Conservation (phyloP, 257 asterid genomes). For the Fraxinus cuspidata region DNA sequence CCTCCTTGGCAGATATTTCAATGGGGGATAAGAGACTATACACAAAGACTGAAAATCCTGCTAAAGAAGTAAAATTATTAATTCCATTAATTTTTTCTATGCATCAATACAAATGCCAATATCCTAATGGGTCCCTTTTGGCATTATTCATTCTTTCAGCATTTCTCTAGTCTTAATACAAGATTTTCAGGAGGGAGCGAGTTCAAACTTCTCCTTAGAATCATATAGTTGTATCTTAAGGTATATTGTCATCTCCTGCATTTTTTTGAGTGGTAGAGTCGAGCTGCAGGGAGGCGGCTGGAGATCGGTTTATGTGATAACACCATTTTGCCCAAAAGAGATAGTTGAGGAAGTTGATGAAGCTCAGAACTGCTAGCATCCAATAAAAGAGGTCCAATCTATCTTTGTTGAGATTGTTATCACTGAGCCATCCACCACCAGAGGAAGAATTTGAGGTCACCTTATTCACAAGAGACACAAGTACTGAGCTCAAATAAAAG, state of each 20-base stretch:
- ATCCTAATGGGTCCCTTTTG: background rate
- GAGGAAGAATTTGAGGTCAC: conserved; percentile 35
- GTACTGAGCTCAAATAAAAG: conserved; percentile 71
- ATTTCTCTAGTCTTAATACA: background rate
- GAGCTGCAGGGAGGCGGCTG: conserved; percentile 9
- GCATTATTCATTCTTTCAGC: background rate
- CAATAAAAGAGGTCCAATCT: conserved; percentile 79
- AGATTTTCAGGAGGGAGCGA: background rate
- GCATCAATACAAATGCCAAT: conserved; percentile 23
- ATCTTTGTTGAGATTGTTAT: conserved; percentile 69
- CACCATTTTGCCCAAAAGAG: conserved; percentile 79
- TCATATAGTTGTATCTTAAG: conserved; percentile 18
- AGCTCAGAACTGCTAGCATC: conserved; percentile 66
- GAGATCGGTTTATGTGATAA: conserved; percentile 23
- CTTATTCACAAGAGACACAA: conserved; percentile 75
- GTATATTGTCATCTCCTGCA: conserved; percentile 45
- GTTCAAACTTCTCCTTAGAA: background rate
- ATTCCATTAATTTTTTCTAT: conserved; percentile 20
- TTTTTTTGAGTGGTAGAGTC: conserved; percentile 33
- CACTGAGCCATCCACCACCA: conserved; percentile 64
- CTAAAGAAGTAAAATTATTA: conserved; percentile 14
- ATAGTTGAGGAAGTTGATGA: conserved; percentile 72
- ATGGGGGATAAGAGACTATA: background rate
- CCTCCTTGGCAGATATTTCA: background rate
- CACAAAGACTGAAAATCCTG: background rate